A percentile compares a stretch with the other conserved stretches of the same genome.
These are phyloP conservation scores for Talaromyces ruber DNA, from an alignment of 495 filamentous ascomycete genomes.

Conservation along the genomic window DNA sequence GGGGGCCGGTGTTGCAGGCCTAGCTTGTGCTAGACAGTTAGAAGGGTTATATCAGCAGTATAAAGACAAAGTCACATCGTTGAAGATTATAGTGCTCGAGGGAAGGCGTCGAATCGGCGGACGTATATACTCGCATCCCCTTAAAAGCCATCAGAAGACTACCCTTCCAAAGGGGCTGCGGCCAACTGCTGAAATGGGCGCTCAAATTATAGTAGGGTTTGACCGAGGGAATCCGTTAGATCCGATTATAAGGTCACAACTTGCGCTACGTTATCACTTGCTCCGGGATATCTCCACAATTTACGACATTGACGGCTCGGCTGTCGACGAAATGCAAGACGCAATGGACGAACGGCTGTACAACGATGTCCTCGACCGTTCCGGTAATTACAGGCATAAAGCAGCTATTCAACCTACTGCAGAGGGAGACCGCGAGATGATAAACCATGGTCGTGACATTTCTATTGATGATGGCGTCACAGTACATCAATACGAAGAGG, in stretches of 20 bases:
- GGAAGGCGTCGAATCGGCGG: conserved; percentile 85
- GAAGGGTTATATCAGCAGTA: conserved; percentile 77
- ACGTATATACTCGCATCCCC: conserved; percentile 83
- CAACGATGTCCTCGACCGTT: conserved; percentile 87
- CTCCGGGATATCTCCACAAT: conserved; percentile 80
- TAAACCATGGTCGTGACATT: conserved; percentile 75
- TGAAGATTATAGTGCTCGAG: conserved; percentile 77
- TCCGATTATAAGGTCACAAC: conserved; percentile 79
- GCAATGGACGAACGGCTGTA: conserved; percentile 79
- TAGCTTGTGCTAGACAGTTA: conserved; percentile 87
- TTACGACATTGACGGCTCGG: conserved; percentile 77
- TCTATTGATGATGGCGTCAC: conserved; percentile 59
- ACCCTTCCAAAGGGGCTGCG: conserved; percentile 39
- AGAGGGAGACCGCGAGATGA: conserved; percentile 77
- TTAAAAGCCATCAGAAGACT: conserved; percentile 49
- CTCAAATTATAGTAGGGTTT: conserved; percentile 96
- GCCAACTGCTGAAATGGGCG: conserved; percentile 91
- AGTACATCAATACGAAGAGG: conserved; percentile 61
- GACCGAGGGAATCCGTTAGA: conserved; percentile 91
- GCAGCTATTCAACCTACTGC: conserved; percentile 56
- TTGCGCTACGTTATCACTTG: conserved; percentile 77
- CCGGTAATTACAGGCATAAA: conserved; percentile 80
- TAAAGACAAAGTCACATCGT: conserved; percentile 53
- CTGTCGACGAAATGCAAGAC: conserved; percentile 75
- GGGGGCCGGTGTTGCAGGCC: conserved; percentile 88